A percentile compares a stretch with the other conserved stretches of the same genome.
Conservation (phyloP, 768 basidiomycete genomes). For the Cystoderma amianthinum region DNA sequence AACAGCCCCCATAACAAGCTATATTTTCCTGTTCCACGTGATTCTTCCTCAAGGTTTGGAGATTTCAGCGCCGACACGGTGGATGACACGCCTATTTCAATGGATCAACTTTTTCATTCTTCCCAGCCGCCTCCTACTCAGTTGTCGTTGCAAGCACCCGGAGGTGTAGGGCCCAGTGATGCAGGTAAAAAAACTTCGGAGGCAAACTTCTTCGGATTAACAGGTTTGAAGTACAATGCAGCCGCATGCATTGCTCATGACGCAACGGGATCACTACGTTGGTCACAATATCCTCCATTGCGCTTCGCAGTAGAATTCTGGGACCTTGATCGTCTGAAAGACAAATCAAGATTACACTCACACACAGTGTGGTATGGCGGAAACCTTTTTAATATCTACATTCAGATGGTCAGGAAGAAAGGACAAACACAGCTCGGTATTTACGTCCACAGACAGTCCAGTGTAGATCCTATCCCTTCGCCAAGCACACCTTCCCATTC, state of each 20-base stretch:
- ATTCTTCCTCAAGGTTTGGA: slow-evolving; percentile 72
- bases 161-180: neutral
- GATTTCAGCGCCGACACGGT: slow-evolving; percentile 48
- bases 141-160: slow-evolving; percentile 15
- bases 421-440: slow-evolving; percentile 69
- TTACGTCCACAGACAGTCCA: slow-evolving; percentile 83
- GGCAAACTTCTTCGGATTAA: slow-evolving; percentile 59
- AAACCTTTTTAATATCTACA: slow-evolving; percentile 82
- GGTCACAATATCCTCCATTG: slow-evolving; percentile 73
- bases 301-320: slow-evolving; percentile 90
- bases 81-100: slow-evolving; percentile 32
- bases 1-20: slow-evolving; percentile 18
- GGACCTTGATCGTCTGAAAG: slow-evolving; percentile 74
- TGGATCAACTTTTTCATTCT: slow-evolving; percentile 64
- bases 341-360: slow-evolving; percentile 80
- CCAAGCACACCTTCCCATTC: slow-evolving; percentile 44
- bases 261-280: slow-evolving; percentile 38
- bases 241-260: slow-evolving; percentile 34
- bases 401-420: slow-evolving; percentile 85
- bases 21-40: slow-evolving; percentile 61
- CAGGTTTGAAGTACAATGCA: slow-evolving; percentile 33
- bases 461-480: slow-evolving; percentile 70
- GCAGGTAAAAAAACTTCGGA: slow-evolving; percentile 22
- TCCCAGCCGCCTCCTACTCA: slow-evolving; percentile 20
- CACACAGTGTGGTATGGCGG: slow-evolving; percentile 90